phyloP scores from a whole-genome alignment of 192 early-diverging fungal genomes.

The Lunasporangiospora selenospora region DNA sequence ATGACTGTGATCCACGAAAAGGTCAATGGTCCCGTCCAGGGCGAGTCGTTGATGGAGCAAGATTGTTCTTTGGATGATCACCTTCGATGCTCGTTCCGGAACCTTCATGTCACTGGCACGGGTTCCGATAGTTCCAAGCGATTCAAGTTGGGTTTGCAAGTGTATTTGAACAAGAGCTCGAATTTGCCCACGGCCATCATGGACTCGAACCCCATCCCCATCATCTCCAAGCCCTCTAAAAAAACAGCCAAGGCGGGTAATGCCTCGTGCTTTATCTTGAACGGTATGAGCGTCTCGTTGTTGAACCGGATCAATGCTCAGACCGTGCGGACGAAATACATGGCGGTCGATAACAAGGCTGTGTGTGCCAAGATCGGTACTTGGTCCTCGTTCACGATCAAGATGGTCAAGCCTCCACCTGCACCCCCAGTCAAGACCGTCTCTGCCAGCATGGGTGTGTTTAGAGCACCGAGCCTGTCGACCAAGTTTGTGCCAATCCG shows the following conservation, averaged over 20 bases:
- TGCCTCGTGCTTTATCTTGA: slow-evolving; percentile 75
- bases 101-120: slow-evolving; percentile 80
- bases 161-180: slow-evolving; percentile 53
- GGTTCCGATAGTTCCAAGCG: slow-evolving; percentile 75
- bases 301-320: slow-evolving; percentile 94
- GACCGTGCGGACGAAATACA: slow-evolving; percentile 87
- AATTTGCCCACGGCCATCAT: slow-evolving; percentile 63
- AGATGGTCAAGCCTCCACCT: slow-evolving; percentile 49
- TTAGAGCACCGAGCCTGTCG: slow-evolving; percentile 24
- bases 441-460: slow-evolving; percentile 28
- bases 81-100: slow-evolving; percentile 70
- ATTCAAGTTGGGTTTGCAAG: slow-evolving; percentile 72
- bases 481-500: slow-evolving; percentile 50
- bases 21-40: slow-evolving; percentile 56
- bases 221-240: slow-evolving; percentile 94
- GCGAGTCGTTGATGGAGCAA: slow-evolving; percentile 51
- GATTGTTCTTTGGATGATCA: slow-evolving; percentile 56
- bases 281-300: slow-evolving; percentile 80
- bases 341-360: slow-evolving; percentile 66
- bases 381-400: slow-evolving; percentile 69
- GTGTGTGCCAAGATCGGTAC: slow-evolving; percentile 68
- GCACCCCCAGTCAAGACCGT: slow-evolving; percentile 26
- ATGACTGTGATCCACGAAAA: slow-evolving; percentile 69
- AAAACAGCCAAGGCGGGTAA: slow-evolving; percentile 88
- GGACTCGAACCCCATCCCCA: slow-evolving; percentile 77